Conservation (phyloP, 2,329 filamentous ascomycete species). For the Nakataea oryzae region DNA sequence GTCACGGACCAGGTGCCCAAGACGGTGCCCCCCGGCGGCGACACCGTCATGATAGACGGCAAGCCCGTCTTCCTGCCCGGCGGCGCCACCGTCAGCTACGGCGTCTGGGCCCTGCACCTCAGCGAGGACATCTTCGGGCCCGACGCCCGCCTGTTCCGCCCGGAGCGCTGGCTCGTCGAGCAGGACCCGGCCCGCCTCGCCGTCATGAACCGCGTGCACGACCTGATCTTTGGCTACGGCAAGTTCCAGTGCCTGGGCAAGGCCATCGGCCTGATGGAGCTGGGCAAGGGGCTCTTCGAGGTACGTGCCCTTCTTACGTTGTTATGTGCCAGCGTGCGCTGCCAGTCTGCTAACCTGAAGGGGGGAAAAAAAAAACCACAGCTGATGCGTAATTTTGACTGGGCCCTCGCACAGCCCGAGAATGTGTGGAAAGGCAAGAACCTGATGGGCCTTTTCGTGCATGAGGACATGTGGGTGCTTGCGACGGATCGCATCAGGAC, state of each 20-base stretch:
- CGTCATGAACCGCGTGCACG: conserved; percentile 11
- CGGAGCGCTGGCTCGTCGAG: conserved; percentile 29
- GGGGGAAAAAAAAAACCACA: no score
- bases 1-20: conserved; percentile 14
- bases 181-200: conserved; percentile 15
- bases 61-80: conserved; percentile 20
- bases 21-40: conserved; percentile 16
- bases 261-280: conserved; percentile 18
- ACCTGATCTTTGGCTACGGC: conserved; percentile 18
- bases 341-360: not conserved
- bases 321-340: not conserved
- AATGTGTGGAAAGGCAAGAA: not conserved
- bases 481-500: not conserved
- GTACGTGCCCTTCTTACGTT: conserved; percentile 4
- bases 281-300: conserved; percentile 18
- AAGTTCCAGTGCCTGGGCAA: conserved; percentile 19
- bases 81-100: conserved; percentile 14
- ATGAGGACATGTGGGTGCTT: not conserved
- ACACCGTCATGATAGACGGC: conserved; percentile 13
- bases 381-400: conserved; percentile 1
- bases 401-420: not conserved
- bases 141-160: conserved; percentile 30
- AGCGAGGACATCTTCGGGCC: conserved; percentile 12
- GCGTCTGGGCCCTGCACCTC: conserved; percentile 3
- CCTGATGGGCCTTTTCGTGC: not conserved